Evolutionary conservation across 768 basidiomycete genomes (phyloP), one percentile per base, ranked within the genome.

Genomic region (Albatrellus ellisii): DNA sequence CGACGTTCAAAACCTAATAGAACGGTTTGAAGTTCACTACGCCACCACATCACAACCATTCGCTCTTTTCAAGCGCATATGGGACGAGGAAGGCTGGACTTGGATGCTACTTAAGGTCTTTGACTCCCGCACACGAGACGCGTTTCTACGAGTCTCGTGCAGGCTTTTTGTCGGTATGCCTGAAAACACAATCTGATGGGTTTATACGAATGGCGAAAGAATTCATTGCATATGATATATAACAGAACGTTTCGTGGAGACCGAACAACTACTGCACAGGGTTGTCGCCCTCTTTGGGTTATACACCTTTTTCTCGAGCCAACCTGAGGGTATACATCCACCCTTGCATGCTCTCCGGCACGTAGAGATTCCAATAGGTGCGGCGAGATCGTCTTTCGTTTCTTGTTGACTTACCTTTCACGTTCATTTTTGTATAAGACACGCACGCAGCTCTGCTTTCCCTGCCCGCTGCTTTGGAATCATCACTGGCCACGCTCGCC

Each of bases 61-160:
- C 56, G 50, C 63, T 2, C 62, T 77, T 15, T 90, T 88, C 72
- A 87, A 82, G 58, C 50, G 54, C 1, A 52, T 84, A 15, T 90
- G 87, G 86, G 56, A 54, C 9, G 60, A 62, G 4, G 67, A 71
- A 46, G 79, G 81, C 17, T 90, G 86, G 86, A 61, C 65, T 25
- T 84, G 75, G 72, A 58, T 85, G 33, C 83, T 87, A 53, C 70
- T 89, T 62, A 77, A 72, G 55, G 74, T 79, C 3, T 73, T 81
- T 44, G 84, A 89, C 51, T 59, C 66, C 32, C 68, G 79, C 37
- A 64, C 79, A 17, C 71, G 86, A 27, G 72, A 79, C 35, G 56
- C 63, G 0, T 83, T 85, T 57, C 58, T 88, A 22, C 64, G 63
- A 26, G 66, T 74, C 8, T 70, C 74, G 2, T 60, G 69, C 41